phyloP scores from a whole-genome alignment of 805 yeast species.

The Priceomyces fermenticarens region DNA sequence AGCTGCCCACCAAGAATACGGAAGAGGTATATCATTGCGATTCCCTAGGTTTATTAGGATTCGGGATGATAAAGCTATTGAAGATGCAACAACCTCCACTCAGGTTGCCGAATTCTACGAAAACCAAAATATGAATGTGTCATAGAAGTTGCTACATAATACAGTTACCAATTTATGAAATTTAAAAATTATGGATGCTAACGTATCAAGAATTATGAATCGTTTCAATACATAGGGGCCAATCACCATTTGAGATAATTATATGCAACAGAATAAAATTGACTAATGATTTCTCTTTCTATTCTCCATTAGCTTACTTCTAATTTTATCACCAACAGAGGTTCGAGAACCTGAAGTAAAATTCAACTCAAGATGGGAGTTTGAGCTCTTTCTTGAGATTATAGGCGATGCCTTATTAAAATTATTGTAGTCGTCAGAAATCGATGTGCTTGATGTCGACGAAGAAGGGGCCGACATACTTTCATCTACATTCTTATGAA shows the following conservation, averaged over 20 bases:
- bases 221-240: too few relatives aligned
- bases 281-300: conserved; percentile 17
- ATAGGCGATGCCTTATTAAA: conserved; percentile 5
- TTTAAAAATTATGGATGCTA: too few relatives aligned
- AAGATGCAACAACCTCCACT: conserved; percentile 82
- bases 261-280: too few relatives aligned
- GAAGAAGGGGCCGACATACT: conserved; percentile 19
- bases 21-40: conserved; percentile 81
- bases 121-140: conserved; percentile 45
- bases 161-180: not conserved
- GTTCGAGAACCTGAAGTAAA: conserved; percentile 17
- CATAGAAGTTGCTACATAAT: not conserved
- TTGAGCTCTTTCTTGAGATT: conserved; percentile 19
- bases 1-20: conserved; percentile 71
- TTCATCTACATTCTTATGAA: conserved; percentile 30
- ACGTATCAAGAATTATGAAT: too few relatives aligned
- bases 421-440: conserved; percentile 28
- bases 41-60: conserved; percentile 84
- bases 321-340: conserved; percentile 32
- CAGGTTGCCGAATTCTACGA: conserved; percentile 83
- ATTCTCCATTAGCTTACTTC: conserved; percentile 32
- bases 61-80: conserved; percentile 81
- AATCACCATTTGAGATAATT: too few relatives aligned
- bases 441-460: conserved; percentile 27
- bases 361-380: conserved; percentile 31